These are phyloP conservation scores for Pseudogymnoascus sp. DNA, from an alignment of 2,329 filamentous ascomycete species.

Conservation along the genomic window DNA sequence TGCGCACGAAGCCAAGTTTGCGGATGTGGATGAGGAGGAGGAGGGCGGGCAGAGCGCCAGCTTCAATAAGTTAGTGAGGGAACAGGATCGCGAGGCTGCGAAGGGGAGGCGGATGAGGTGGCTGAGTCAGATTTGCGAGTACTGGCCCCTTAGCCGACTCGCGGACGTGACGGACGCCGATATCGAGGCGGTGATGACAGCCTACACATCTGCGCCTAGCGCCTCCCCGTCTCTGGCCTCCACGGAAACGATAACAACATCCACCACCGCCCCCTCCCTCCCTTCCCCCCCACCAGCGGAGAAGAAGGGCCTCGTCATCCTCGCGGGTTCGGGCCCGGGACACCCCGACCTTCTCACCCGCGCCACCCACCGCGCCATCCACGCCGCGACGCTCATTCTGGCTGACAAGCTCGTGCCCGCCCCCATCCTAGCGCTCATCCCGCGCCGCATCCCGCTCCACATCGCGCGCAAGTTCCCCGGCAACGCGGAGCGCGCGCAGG, in stretches of 20 bases:
- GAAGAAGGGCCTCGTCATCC: constrained; percentile 62
- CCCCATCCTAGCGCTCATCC: constrained; percentile 79
- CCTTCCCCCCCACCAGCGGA: constrained; percentile 24
- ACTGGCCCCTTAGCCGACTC: constrained; percentile 84
- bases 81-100: constrained; percentile 63
- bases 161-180: constrained; percentile 73
- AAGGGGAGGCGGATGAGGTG: constrained; percentile 82
- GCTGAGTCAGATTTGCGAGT: constrained; percentile 95
- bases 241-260: constrained; percentile 23
- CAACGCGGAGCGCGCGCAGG: constrained; percentile 87
- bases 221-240: constrained; percentile 21
- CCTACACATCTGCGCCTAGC: constrained; percentile 44
- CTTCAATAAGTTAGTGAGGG: constrained; percentile 76
- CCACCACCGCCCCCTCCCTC: constrained; percentile 16
- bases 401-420: constrained; percentile 82
- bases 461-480: constrained; percentile 97
- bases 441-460: constrained; percentile 76
- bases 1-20: constrained; percentile 21
- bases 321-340: constrained; percentile 87
- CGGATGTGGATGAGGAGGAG: constrained; percentile 28
- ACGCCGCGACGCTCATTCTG: constrained; percentile 67
- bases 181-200: constrained; percentile 64
- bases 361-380: constrained; percentile 69
- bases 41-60: constrained; percentile 67
- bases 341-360: constrained; percentile 86